Percentiles rank a stretch among this genome's conserved stretches.
Evolutionary conservation across 129 eudicot genomes (phyloP).

Genomic region (Arctium minus): DNA sequence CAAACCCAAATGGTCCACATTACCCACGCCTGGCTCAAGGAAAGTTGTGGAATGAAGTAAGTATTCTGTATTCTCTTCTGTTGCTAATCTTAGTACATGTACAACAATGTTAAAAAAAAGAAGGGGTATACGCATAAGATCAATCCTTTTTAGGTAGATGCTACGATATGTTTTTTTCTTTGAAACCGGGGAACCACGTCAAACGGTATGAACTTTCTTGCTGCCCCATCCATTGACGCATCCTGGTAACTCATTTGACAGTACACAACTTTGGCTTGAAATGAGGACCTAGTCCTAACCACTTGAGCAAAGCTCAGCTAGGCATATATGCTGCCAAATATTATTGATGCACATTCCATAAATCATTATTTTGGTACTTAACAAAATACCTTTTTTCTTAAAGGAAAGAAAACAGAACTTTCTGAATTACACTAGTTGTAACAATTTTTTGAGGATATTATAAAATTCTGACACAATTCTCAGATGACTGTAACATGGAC

Average conservation of each 20-base stretch:
- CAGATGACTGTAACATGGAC: constrained; percentile 73
- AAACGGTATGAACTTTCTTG: too few species aligned
- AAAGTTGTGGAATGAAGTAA: constrained; percentile 66
- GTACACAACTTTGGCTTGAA: too few species aligned
- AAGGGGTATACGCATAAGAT: neutral
- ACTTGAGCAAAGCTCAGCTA: too few species aligned
- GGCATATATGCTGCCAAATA: too few species aligned
- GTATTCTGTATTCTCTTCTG: constrained; percentile 13
- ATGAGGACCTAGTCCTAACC: too few species aligned
- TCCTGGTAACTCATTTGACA: too few species aligned
- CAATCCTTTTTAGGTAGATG: neutral
- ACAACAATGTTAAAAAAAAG: neutral
- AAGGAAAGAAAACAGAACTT: neutral
- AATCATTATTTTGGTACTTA: too few species aligned
- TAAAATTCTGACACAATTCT: neutral
- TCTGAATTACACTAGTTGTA: too few species aligned
- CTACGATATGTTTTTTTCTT: neutral
- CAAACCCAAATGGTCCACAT: constrained; percentile 67
- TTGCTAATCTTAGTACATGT: neutral
- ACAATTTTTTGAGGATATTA: neutral
- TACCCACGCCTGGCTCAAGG: constrained; percentile 85
- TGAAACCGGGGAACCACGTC: neutral
- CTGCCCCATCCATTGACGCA: too few species aligned
- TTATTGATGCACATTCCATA: neutral
- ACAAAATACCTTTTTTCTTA: too few species aligned